Evolutionary conservation across 805 yeast species (phyloP).

Genomic region (Wickerhamiella sergipiensis): DNA sequence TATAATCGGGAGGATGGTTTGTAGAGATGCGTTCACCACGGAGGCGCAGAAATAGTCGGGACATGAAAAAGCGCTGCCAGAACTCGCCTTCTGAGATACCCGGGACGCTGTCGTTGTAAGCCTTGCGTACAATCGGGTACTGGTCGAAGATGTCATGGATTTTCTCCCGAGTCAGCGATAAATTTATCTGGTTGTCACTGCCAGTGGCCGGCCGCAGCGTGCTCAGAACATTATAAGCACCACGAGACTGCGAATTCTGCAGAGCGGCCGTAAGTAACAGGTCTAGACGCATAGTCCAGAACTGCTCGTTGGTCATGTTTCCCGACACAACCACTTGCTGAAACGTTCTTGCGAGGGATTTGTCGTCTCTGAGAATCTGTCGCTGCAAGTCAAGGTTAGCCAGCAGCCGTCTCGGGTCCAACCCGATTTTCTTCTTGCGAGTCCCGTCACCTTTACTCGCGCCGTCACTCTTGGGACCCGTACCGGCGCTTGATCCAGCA

Average conservation of each 20-base stretch:
- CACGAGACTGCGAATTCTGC: slow-evolving; percentile 69
- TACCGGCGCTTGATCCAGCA: too few relatives aligned
- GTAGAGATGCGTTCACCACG: slow-evolving; percentile 75
- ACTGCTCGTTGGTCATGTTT: slow-evolving; percentile 65
- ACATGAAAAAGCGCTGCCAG: slow-evolving; percentile 91
- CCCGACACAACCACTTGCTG: slow-evolving; percentile 66
- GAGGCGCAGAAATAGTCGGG: slow-evolving; percentile 71
- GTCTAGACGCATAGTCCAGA: slow-evolving; percentile 76
- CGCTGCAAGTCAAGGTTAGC: slow-evolving; percentile 70
- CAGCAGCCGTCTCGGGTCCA: slow-evolving; percentile 46
- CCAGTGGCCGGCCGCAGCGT: slow-evolving; percentile 91
- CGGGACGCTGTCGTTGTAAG: slow-evolving; percentile 86
- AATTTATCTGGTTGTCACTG: slow-evolving; percentile 84
- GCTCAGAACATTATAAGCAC: slow-evolving; percentile 86
- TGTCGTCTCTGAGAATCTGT: slow-evolving; percentile 54
- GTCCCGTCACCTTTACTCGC: neutral
- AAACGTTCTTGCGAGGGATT: slow-evolving; percentile 56
- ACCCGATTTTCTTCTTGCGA: slow-evolving; percentile 19
- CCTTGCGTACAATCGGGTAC: slow-evolving; percentile 80
- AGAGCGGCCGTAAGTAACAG: slow-evolving; percentile 75
- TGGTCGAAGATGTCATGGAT: slow-evolving; percentile 82
- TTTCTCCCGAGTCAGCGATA: slow-evolving; percentile 79
- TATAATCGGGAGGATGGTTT: slow-evolving; percentile 69
- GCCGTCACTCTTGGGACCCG: too few relatives aligned
- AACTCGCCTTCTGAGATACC: slow-evolving; percentile 79